Evolutionary conservation across 768 basidiomycete species (phyloP).

Genomic region (Cyclocybe aegerita): DNA sequence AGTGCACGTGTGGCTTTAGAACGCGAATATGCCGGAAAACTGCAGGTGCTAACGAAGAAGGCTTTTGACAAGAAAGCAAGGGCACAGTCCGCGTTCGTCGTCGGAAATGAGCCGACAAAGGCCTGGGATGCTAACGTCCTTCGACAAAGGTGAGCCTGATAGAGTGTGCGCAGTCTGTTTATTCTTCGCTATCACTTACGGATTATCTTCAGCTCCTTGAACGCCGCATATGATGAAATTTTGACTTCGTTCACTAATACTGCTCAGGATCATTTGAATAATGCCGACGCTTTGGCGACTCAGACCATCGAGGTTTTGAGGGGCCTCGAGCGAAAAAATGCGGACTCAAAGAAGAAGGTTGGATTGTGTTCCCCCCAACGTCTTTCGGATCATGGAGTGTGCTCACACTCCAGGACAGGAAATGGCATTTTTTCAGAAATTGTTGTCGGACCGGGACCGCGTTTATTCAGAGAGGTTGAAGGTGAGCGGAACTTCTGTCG

Average conservation of each 20-base stretch:
- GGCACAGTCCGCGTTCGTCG: conserved; percentile 48
- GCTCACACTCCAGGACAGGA: conserved; percentile 39
- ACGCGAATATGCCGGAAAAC: conserved; percentile 75
- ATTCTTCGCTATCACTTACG: conserved; percentile 4
- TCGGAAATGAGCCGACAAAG: conserved; percentile 72
- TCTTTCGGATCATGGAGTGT: too few species aligned
- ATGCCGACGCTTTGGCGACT: conserved; percentile 59
- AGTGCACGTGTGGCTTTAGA: conserved; percentile 66
- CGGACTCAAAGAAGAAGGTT: conserved; percentile 71
- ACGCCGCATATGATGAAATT: conserved; percentile 67
- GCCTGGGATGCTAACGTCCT: conserved; percentile 51
- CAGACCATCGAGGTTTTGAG: conserved; percentile 68
- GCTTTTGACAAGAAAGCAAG: conserved; percentile 71
- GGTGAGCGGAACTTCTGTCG: conserved; percentile 34
- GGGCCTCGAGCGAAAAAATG: conserved; percentile 58
- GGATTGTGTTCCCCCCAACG: background rate
- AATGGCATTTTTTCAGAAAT: conserved; percentile 67
- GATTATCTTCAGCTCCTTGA: conserved; percentile 55
- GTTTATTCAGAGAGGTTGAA: conserved; percentile 67
- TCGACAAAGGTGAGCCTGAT: conserved; percentile 48
- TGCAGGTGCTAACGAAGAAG: conserved; percentile 65
- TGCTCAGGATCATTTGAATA: conserved; percentile 67
- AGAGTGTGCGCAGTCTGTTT: background rate
- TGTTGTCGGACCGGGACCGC: conserved; percentile 69
- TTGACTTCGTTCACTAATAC: conserved; percentile 57